Evolutionary conservation across 169 alveolate genomes (phyloP).

Genomic region (Neospora caninum): DNA sequence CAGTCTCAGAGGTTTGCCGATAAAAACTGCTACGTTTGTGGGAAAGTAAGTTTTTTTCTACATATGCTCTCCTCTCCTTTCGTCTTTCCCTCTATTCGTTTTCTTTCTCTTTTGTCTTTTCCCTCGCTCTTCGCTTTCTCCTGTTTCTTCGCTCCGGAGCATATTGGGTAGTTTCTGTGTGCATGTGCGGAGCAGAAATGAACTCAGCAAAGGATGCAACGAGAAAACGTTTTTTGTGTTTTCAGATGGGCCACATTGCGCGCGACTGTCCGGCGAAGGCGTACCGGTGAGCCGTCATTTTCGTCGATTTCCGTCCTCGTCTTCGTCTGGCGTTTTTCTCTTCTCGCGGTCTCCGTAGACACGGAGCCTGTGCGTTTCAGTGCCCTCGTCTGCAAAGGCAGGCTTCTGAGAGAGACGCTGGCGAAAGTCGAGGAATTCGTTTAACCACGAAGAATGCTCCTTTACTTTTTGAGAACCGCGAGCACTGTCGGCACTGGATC

Average conservation of each 20-base stretch:
- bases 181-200: no score
- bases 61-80: no score
- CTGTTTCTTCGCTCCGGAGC: background rate
- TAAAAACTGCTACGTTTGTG: slow-evolving; percentile 26
- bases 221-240: background rate
- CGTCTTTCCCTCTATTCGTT: no score
- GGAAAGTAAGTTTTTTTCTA: background rate
- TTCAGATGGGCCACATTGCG: slow-evolving; percentile 22
- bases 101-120: no score
- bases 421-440: no score
- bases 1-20: slow-evolving; percentile 17
- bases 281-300: background rate
- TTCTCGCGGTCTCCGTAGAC: background rate
- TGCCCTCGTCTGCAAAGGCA: no score
- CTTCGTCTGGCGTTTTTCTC: background rate
- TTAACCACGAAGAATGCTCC: no score
- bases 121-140: background rate
- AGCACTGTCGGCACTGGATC: no score
- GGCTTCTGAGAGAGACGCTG: no score
- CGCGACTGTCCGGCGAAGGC: slow-evolving; percentile 16
- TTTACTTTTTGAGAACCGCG: no score
- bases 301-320: background rate
- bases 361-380: no score
- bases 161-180: no score
- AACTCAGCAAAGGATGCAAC: background rate